A percentile compares a stretch with the other conserved stretches of the same genome.
Conservation (phyloP, 495 filamentous ascomycete genomes). For the Penicillium desertorum region DNA sequence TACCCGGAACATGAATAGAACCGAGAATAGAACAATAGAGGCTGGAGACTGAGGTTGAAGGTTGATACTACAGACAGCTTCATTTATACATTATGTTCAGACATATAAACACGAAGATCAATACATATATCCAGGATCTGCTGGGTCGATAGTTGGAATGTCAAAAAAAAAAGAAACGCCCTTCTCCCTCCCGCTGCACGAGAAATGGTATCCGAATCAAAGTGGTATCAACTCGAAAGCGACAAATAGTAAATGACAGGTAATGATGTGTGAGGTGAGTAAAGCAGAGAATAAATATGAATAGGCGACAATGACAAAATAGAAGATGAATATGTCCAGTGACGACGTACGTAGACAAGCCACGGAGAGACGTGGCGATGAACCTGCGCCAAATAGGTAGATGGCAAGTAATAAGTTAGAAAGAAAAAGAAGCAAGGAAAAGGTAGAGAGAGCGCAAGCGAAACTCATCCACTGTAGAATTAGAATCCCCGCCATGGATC, state of each 20-base stretch:
- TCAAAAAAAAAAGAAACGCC: background rate
- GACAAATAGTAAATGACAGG: background rate
- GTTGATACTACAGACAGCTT: background rate
- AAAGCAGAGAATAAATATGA: slow-evolving; percentile 8
- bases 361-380: slow-evolving; percentile 8
- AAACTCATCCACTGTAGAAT: background rate
- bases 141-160: background rate
- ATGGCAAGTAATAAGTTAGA: background rate
- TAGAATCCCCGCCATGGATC: slow-evolving; percentile 46
- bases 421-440: slow-evolving; percentile 1
- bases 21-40: background rate
- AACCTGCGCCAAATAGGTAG: slow-evolving; percentile 8
- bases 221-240: slow-evolving; percentile 28
- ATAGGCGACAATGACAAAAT: slow-evolving; percentile 1
- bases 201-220: slow-evolving; percentile 11
- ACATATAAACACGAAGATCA: background rate
- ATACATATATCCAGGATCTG: background rate
- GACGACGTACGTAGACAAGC: slow-evolving; percentile 8
- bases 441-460: background rate
- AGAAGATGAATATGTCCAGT: slow-evolving; percentile 10
- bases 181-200: slow-evolving; percentile 10
- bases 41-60: too few relatives aligned
- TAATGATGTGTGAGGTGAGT: background rate
- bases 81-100: slow-evolving; percentile 6
- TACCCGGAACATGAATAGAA: background rate